phyloP scores from a whole-genome alignment of 352 stramenopile genomes.

The Pythium angustatum region DNA sequence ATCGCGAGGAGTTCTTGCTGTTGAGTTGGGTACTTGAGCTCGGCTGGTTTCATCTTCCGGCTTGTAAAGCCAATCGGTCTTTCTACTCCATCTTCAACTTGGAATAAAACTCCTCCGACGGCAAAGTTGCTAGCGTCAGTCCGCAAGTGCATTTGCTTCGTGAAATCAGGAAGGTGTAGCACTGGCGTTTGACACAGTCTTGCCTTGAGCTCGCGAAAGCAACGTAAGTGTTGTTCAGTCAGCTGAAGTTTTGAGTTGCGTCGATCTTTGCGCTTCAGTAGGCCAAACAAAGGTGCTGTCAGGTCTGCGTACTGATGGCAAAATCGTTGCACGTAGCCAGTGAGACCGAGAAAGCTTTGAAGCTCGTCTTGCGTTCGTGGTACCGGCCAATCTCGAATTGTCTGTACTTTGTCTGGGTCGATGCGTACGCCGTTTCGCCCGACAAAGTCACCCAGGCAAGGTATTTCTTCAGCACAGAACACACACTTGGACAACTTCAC shows the following conservation, averaged over 20 bases:
- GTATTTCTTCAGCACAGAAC: slow-evolving; percentile 27
- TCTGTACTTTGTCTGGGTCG: slow-evolving; percentile 18
- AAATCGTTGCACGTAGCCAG: slow-evolving; percentile 16
- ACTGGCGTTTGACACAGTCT: slow-evolving; percentile 5
- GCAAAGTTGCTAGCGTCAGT: slow-evolving; percentile 7
- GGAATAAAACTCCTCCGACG: slow-evolving; percentile 14
- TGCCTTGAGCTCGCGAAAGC: slow-evolving; percentile 2
- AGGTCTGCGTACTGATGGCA: slow-evolving; percentile 17
- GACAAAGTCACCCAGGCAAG: slow-evolving; percentile 28
- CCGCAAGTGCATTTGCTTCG: slow-evolving; percentile 1
- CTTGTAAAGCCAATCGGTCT: slow-evolving; percentile 5
- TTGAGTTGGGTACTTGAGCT: slow-evolving; percentile 9
- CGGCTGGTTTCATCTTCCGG: slow-evolving; percentile 9
- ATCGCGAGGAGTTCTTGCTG: slow-evolving; percentile 15
- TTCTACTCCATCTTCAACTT: neutral
- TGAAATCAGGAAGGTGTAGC: slow-evolving; percentile 5
- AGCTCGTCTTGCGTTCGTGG: slow-evolving; percentile 14
- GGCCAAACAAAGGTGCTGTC: slow-evolving; percentile 2
- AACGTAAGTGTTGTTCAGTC: slow-evolving; percentile 4
- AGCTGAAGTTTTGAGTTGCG: slow-evolving; percentile 1
- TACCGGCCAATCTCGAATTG: slow-evolving; percentile 15
- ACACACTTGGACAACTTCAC: slow-evolving; percentile 31
- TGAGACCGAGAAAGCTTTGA: slow-evolving; percentile 11
- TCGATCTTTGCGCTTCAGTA: neutral
- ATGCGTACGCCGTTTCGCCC: slow-evolving; percentile 11